Evolutionary conservation across 176 grass and related monocot species (phyloP).

Genomic region (Leersia perrieri): DNA sequence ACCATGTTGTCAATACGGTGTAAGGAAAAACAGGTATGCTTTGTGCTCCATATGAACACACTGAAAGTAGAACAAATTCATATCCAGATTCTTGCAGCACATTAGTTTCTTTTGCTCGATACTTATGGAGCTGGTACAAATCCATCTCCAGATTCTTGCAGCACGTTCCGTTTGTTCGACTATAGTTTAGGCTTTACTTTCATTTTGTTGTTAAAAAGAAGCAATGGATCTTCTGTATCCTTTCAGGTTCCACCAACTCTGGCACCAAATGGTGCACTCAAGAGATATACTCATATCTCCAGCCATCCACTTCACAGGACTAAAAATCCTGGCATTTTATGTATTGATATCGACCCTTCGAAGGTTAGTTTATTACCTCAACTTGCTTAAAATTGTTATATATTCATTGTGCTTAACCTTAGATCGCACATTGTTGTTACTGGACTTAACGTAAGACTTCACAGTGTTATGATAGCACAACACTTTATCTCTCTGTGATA

Average conservation of each 20-base stretch:
- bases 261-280: conserved; percentile 54
- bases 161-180: too few relatives aligned
- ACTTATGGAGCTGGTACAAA: background rate
- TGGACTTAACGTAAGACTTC: too few relatives aligned
- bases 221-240: background rate
- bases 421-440: too few relatives aligned
- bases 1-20: conserved; percentile 55
- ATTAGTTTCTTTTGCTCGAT: background rate
- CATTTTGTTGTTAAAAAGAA: conserved; percentile 8
- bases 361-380: conserved; percentile 54
- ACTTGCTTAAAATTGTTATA: conserved; percentile 3
- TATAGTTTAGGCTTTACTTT: background rate
- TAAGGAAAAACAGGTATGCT: conserved; percentile 68
- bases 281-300: conserved; percentile 89
- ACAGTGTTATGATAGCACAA: too few relatives aligned
- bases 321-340: conserved; percentile 91
- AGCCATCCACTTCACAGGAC: conserved; percentile 96
- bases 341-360: conserved; percentile 84
- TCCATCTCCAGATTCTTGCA: too few relatives aligned
- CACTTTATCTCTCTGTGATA: too few relatives aligned
- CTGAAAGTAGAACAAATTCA: too few relatives aligned
- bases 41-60: conserved; percentile 11
- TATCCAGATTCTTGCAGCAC: too few relatives aligned
- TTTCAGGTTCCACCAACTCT: conserved; percentile 63
- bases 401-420: too few relatives aligned